These are phyloP conservation scores for Nymphaea thermarum DNA, from an alignment of 164 flowering plant species.

Conservation along the genomic window DNA sequence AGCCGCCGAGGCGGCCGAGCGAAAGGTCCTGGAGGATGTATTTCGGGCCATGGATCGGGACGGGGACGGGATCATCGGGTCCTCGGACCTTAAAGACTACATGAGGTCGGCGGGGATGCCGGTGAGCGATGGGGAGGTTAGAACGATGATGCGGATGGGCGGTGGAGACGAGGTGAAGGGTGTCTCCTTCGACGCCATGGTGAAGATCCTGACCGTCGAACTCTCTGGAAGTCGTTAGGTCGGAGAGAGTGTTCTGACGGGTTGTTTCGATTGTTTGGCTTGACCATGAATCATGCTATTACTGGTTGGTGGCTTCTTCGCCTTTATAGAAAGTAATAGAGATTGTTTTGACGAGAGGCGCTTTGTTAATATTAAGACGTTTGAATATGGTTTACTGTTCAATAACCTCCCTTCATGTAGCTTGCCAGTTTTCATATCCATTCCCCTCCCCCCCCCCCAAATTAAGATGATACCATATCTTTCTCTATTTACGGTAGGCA, in stretches of 20 bases:
- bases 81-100: conserved; percentile 49
- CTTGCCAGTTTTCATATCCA: no score
- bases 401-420: no score
- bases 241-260: background rate
- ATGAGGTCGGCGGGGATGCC: conserved; percentile 47
- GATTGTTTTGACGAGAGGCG: no score
- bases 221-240: background rate
- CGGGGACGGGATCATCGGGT: conserved; percentile 72
- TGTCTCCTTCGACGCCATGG: conserved; percentile 43
- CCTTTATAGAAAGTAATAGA: no score
- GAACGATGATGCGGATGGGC: conserved; percentile 58
- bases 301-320: no score
- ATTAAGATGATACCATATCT: no score
- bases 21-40: conserved; percentile 36
- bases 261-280: no score
- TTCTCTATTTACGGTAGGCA: no score
- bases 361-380: no score
- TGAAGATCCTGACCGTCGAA: conserved; percentile 49
- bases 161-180: conserved; percentile 47
- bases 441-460: no score
- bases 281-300: no score
- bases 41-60: conserved; percentile 72
- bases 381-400: no score
- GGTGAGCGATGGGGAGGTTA: conserved; percentile 50
- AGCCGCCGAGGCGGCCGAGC: background rate